phyloP scores from a whole-genome alignment of 495 filamentous ascomycete genomes.

The Penicillium angulare region DNA sequence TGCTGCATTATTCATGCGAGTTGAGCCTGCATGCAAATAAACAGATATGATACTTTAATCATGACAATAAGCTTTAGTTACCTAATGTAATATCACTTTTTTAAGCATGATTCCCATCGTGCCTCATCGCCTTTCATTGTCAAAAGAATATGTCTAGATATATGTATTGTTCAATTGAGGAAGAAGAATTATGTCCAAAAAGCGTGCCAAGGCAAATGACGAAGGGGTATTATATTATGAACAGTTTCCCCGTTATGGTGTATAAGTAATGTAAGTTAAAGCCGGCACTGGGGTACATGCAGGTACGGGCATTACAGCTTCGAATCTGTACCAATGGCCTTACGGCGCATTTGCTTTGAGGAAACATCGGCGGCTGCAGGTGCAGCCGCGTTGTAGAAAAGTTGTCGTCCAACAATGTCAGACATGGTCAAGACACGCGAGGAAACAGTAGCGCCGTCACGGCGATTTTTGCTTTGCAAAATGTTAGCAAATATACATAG shows the following conservation, averaged over 20 bases:
- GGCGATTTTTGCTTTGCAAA: slow-evolving; percentile 67
- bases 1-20: no score
- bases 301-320: slow-evolving; percentile 27
- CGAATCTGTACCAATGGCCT: slow-evolving; percentile 33
- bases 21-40: no score
- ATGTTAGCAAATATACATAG: slow-evolving; percentile 4
- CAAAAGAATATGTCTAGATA: no score
- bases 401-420: slow-evolving; percentile 54
- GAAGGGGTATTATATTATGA: slow-evolving; percentile 3
- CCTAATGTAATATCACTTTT: no score
- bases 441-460: slow-evolving; percentile 86
- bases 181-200: neutral
- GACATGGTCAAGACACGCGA: slow-evolving; percentile 76
- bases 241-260: neutral
- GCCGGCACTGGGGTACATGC: neutral
- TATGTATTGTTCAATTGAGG: neutral
- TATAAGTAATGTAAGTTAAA: neutral
- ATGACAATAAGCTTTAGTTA: no score
- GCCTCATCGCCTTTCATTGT: no score
- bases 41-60: no score
- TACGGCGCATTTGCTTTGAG: slow-evolving; percentile 37
- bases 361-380: slow-evolving; percentile 33
- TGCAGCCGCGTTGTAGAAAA: slow-evolving; percentile 43
- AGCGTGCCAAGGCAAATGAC: neutral
- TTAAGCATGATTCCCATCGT: no score